Percentiles rank a stretch among this genome's conserved stretches.
phyloP scores from a whole-genome alignment of 305 asterid species.

The Solanum hybrid region DNA sequence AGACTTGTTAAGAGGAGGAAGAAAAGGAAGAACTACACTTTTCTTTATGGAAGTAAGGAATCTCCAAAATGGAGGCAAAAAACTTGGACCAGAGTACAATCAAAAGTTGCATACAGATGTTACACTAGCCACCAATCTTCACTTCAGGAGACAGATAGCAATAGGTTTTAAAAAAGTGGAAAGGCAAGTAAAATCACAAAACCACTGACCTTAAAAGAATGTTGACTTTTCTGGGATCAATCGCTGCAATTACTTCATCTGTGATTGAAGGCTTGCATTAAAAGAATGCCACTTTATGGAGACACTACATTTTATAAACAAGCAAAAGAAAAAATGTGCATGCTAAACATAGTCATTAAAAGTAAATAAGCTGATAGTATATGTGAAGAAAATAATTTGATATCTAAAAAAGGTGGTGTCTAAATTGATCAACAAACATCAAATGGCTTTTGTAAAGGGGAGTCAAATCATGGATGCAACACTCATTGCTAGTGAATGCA shows the following conservation, averaged over 20 bases:
- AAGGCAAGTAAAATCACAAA: constrained; percentile 3
- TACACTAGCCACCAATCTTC: neutral
- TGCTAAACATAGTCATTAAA: neutral
- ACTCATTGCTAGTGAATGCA: too few species aligned
- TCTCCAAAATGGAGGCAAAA: too few species aligned
- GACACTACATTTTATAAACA: constrained; percentile 10
- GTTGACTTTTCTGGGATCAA: constrained; percentile 86
- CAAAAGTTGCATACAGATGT: too few species aligned
- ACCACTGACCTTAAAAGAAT: constrained; percentile 72
- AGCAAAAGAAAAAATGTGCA: neutral
- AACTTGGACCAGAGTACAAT: too few species aligned
- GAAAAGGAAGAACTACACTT: too few species aligned
- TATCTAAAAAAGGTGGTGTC: neutral
- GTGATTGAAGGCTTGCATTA: constrained; percentile 17
- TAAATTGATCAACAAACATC: too few species aligned
- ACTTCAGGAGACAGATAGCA: neutral
- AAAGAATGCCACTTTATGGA: constrained; percentile 10
- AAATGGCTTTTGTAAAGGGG: too few species aligned
- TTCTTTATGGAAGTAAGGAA: too few species aligned
- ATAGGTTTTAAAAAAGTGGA: neutral
- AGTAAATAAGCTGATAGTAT: neutral
- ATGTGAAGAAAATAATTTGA: too few species aligned
- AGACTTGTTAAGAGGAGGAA: too few species aligned
- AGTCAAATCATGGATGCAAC: too few species aligned
- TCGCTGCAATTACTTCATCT: constrained; percentile 81